Base-by-base conservation (phyloP, 2,329 filamentous ascomycete genomes). In the Claviceps cyperi region DNA sequence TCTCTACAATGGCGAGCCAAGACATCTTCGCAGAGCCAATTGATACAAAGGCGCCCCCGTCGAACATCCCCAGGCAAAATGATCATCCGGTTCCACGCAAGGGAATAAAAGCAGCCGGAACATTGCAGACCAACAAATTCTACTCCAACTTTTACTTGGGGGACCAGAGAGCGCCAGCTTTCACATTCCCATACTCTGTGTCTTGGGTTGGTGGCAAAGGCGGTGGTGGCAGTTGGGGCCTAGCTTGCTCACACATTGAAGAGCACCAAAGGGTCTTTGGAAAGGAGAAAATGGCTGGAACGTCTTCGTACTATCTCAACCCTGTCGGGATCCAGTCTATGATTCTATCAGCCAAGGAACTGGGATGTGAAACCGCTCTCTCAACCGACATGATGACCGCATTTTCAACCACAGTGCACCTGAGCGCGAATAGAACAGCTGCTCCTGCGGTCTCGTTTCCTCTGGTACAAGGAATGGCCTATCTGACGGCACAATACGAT, bases 401-500 rank as follows among this genome's bases (percentile, higher is more conserved):
- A 48, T 83, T 71, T 60, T 85, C 71, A 37, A 76, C 68, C 14
- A 80, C 87, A 54, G 79, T 88, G 44, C 83, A 85, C 43, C 70
- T 97, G 35, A 75, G 70, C 47, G 72, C 74, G 2, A 68, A 72
- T 21, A 60, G 64, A n/a, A 69, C 70, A 2, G 72, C 75, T 7
- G 63, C 71, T 1, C 76, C 83, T 0, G 71, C 76, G 1, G 75
- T 97, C 19, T 83, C 78, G 0, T 88, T 94, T 55, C 89, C 90
- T 0, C 62, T 96, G 7, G 80, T 94, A 0, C 91, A 97, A 61
- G 92, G 92, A 11, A 92, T 94, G 80, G 83, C 80, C 0, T 94
- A 89, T 58, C 72, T 95, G 17, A 96, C 90, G 4, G 90, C 75
- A 0, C 65, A 84, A 17, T 97, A 90, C 65, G 74, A 73, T 49